Evolutionary conservation across 257 asterid genomes (phyloP), one percentile per base, ranked within the genome.

Genomic region (Przewalskia tangutica): DNA sequence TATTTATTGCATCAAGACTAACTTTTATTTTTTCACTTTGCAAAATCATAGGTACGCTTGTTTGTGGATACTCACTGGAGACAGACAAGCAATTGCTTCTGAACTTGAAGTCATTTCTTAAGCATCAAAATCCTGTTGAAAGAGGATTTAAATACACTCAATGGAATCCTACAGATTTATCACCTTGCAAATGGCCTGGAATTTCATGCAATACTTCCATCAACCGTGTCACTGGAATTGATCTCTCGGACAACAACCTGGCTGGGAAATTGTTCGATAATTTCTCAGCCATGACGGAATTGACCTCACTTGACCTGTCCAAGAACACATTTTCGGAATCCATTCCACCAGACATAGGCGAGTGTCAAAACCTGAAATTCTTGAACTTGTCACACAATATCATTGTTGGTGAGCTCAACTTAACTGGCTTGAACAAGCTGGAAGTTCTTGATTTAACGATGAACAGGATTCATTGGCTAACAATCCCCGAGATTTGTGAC

Each of bases 181-280:
- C 94, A 2, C 98, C 98, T 5, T 96, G 99, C 89, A 70, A 56
- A n/a, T 94, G 98, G 98, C 83, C 89, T 3, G 95, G 99, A 38
- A 86, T 96, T 58, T 77, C 91, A 1, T 96, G 99, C 86, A 75
- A 0, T 50, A 50, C 62, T 14, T 80, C 80, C 58, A 44, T 8
- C 14, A 81, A 84, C 34, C 97, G 97, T 4, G 98, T 96, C 1
- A 85, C 90, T 1, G 56, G 86, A 16, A 80, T 96, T 75, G 83
- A 94, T 63, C 90, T 96, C 53, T 87, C 97, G 0, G 82, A 42
- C 63, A 84, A 87, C 84, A 89, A 82, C 64, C 84, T 96, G 38
- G 77, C 92, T 5, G 97, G 97, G 7, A 46, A 68, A 1, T 53
- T 94, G 51, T 93, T 91, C 68, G 54, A 23, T 0, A 90, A 91